These are phyloP conservation scores for Tulasnella sp. DNA, from an alignment of 768 basidiomycete species.

Conservation along the genomic window DNA sequence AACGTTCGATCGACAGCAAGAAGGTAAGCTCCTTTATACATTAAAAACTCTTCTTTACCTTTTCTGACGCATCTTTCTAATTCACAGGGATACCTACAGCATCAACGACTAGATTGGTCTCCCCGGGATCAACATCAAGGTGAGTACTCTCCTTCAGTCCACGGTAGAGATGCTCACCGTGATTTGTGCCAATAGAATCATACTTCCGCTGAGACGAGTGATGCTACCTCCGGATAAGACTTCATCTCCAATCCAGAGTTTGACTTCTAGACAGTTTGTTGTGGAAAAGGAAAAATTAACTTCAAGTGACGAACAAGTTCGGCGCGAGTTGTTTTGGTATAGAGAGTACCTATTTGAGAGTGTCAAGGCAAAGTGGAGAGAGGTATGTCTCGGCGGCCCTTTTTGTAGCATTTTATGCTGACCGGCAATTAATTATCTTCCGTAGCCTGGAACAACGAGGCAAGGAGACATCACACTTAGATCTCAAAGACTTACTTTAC, in stretches of 20 bases:
- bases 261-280: slow-evolving; percentile 85
- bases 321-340: slow-evolving; percentile 91
- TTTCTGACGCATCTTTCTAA: slow-evolving; percentile 1
- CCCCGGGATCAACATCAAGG: slow-evolving; percentile 81
- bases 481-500: slow-evolving; percentile 58
- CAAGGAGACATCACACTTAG: slow-evolving; percentile 66
- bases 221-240: slow-evolving; percentile 43
- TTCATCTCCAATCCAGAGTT: slow-evolving; percentile 62
- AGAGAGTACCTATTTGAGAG: slow-evolving; percentile 69
- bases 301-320: slow-evolving; percentile 42
- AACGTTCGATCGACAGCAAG: slow-evolving; percentile 51
- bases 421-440: background rate
- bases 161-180: background rate
- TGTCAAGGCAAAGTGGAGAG: slow-evolving; percentile 66
- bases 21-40: slow-evolving; percentile 38
- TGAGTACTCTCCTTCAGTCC: slow-evolving; percentile 26
- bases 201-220: slow-evolving; percentile 62
- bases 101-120: slow-evolving; percentile 46
- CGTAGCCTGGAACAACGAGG: slow-evolving; percentile 65
- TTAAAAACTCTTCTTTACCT: slow-evolving; percentile 8
- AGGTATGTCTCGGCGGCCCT: slow-evolving; percentile 40
- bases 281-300: slow-evolving; percentile 60
- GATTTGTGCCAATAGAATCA: slow-evolving; percentile 31
- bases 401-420: background rate
- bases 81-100: slow-evolving; percentile 30